Base-by-base conservation (phyloP, 306 rosid genomes). In the Vicia faba region DNA sequence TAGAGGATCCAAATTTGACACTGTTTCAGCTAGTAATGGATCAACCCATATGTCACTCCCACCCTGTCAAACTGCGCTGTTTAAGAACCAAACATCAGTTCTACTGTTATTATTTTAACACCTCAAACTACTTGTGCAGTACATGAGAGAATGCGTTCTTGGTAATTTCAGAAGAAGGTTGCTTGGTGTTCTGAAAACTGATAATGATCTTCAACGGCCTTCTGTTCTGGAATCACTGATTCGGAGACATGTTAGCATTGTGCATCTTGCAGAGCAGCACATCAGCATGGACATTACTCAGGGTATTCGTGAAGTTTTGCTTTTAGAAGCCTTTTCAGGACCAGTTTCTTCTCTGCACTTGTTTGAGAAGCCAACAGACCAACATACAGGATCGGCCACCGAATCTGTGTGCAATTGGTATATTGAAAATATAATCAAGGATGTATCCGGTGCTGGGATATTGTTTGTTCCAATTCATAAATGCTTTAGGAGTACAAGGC, bases 101-200 rank as follows among this genome's bases (percentile, higher is more conserved):
- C 61, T 56, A 29, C 56, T 48, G 25, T 39, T 58, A 48, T 53
- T 19, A 69, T 75, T 70, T 14, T 78, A 75, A 79, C 72, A 18
- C 64, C 18, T 63, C 48, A 57, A 46, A 61, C 62, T 69, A 62
- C 59, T 65, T 80, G 74, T 75, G 88, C 99, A 93, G 99, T 93
- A 88, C 84, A 93, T 93, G 99, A 89, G 99, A 84, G 99, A 93
- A 76, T 90, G 99, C 90, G 86, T 93, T 82, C 88, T 93, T 71
- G 96, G 91, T 68, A 93, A 93, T 89, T 89, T 93, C 83, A 88
- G 96, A 86, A 86, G 99, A 83, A 90, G 99, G 85, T 68, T 90
- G 80, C 97, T 93, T 69, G 87, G 96, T n/a, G 91, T 83, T 31
- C 76, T 93, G 72, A 93, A 90, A 82, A 93, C 88, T 71, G 99